Evolutionary conservation across 768 basidiomycete genomes (phyloP).

Genomic region (Megacollybia marginata): DNA sequence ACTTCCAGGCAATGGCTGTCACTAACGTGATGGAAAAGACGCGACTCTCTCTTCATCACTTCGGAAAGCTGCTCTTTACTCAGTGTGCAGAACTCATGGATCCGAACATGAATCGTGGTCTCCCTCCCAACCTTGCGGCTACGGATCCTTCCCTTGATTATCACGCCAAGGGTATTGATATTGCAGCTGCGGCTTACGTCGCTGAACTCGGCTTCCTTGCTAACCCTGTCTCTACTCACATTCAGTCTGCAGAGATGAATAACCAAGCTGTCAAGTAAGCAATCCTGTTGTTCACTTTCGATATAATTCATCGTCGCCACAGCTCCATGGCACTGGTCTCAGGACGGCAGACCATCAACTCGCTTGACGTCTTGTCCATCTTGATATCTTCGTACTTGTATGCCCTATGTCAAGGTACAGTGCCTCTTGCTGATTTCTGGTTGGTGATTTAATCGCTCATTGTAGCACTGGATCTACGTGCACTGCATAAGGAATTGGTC

Average conservation of each 20-base stretch:
- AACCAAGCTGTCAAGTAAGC: slow-evolving; percentile 87
- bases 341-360: slow-evolving; percentile 69
- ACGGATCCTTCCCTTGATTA: slow-evolving; percentile 79
- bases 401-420: slow-evolving; percentile 56
- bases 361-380: slow-evolving; percentile 72
- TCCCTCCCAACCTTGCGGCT: slow-evolving; percentile 74
- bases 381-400: slow-evolving; percentile 73
- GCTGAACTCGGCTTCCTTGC: slow-evolving; percentile 78
- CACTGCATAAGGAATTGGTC: slow-evolving; percentile 61
- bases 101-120: slow-evolving; percentile 47
- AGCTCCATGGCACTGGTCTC: slow-evolving; percentile 83
- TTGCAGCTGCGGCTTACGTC: slow-evolving; percentile 75
- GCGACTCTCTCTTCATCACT: slow-evolving; percentile 36
- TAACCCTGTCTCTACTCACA: slow-evolving; percentile 77
- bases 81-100: slow-evolving; percentile 40
- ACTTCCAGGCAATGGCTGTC: slow-evolving; percentile 85
- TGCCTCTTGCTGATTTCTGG: neutral
- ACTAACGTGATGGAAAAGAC: slow-evolving; percentile 53
- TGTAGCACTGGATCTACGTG: slow-evolving; percentile 73
- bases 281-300: neutral
- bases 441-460: neutral
- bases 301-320: slow-evolving; percentile 7
- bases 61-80: slow-evolving; percentile 44
- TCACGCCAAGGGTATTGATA: slow-evolving; percentile 80
- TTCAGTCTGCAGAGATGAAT: slow-evolving; percentile 87